These are phyloP conservation scores for Fusarium oxysporum DNA, from an alignment of 2,329 filamentous ascomycete species.

Conservation along the genomic window DNA sequence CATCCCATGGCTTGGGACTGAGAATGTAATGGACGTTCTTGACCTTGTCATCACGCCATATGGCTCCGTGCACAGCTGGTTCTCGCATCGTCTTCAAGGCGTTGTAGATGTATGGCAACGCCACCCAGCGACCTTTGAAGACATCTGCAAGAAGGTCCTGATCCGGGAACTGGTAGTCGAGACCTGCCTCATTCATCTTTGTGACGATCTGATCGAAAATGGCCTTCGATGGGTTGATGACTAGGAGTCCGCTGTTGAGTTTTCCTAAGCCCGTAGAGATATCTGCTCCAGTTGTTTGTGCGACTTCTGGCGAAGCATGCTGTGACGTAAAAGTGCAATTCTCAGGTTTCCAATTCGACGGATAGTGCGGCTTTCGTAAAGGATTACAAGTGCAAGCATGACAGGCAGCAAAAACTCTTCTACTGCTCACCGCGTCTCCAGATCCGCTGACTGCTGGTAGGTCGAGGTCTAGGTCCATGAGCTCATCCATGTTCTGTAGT, in stretches of 20 bases:
- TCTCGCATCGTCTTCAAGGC: constrained; percentile 18
- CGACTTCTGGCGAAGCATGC: background rate
- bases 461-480: constrained; percentile 17
- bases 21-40: constrained; percentile 31
- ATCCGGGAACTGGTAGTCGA: constrained; percentile 3
- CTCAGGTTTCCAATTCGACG: background rate
- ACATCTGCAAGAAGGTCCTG: constrained; percentile 21
- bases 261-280: background rate
- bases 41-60: constrained; percentile 18
- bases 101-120: constrained; percentile 16
- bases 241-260: constrained; percentile 21
- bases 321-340: constrained; percentile 25
- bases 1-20: constrained; percentile 21
- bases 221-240: constrained; percentile 3
- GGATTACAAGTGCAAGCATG: constrained; percentile 32
- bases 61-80: background rate
- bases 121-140: constrained; percentile 4
- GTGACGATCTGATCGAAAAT: background rate
- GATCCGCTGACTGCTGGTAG: rapidly evolving
- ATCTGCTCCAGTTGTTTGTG: background rate
- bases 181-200: background rate
- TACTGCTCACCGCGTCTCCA: rapidly evolving
- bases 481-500: constrained; percentile 18
- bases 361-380: constrained; percentile 7
- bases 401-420: constrained; percentile 19